phyloP scores from a whole-genome alignment of 1,139 yeast genomes.

The Sugiyamaella sp. region DNA sequence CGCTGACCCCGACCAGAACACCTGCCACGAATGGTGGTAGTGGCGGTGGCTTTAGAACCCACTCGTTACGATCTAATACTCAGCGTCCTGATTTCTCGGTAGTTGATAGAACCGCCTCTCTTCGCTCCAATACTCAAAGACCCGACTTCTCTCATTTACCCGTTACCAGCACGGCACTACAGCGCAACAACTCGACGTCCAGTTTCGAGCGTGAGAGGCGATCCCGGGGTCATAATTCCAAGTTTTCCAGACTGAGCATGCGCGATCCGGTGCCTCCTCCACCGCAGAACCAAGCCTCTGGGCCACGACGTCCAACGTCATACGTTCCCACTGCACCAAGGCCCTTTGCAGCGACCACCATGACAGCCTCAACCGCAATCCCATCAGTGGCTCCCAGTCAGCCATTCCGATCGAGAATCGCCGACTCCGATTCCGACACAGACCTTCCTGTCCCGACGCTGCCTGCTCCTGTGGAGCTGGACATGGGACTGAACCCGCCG shows the following conservation, averaged over 20 bases:
- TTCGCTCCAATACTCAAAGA: constrained; percentile 3
- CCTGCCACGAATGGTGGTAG: constrained; percentile 16
- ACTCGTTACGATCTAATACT: constrained; percentile 19
- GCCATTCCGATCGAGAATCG: constrained; percentile 40
- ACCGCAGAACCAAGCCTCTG: constrained; percentile 13
- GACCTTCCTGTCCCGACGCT: constrained; percentile 25
- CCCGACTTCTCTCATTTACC: constrained; percentile 16
- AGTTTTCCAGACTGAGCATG: constrained; percentile 20
- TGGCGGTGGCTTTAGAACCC: constrained; percentile 19
- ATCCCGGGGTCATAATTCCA: background rate
- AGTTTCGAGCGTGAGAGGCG: constrained; percentile 22
- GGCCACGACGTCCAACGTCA: constrained; percentile 16
- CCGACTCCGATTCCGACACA: constrained; percentile 43
- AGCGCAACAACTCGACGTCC: constrained; percentile 19
- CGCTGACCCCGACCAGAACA: background rate
- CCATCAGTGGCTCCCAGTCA: background rate
- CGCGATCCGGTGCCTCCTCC: constrained; percentile 13
- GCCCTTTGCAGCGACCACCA: constrained; percentile 10
- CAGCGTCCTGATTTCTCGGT: constrained; percentile 15
- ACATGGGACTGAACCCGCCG: background rate
- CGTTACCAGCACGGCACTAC: constrained; percentile 12
- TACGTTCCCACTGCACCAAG: constrained; percentile 4
- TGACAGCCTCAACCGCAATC: background rate
- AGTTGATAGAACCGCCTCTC: constrained; percentile 17
- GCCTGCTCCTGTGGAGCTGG: background rate